Evolutionary conservation across 2,329 filamentous ascomycete species (phyloP), one percentile per base, ranked within the genome.

Genomic region (Dothistroma pini): DNA sequence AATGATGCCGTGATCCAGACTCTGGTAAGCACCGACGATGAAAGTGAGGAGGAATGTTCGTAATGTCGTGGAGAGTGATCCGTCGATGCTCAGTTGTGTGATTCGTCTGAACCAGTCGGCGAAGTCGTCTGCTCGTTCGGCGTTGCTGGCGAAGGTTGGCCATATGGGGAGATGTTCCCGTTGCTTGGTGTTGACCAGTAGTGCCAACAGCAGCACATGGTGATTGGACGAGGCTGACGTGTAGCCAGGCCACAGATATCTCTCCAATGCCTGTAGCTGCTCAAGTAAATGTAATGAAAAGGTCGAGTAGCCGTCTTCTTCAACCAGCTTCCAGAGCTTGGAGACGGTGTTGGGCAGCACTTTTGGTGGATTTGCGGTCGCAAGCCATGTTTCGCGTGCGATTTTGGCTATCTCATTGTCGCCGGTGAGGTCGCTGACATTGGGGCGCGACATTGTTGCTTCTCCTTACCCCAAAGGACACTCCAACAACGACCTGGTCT

Each of bases 211-310:
- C 35, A 97, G 81, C 57, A 97, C 89, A 75, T 99, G 93, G 71
- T 92, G 88, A 75, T 99, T 96, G 34, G 93, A 96, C 4, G 91
- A 86, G 70, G 95, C 87, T 16, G 73, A 66, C 12, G 84, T 87
- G 74, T 96, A 99, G 56, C 89, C 91, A 51, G 95, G 95, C 95
- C 95, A 99, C 31, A 99, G 83, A 73, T 96, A 97, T 72, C 91
- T 89, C 75, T 99, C 95, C 61, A 99, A 78, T 48, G 93, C 86
- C 78, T 97, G 95, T 69, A 97, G 78, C 69, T 92, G 93, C 77
- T 99, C 95, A 58, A 99, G 82, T 29, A 90, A 84, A 66, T 96
- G 80, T 22, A 99, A 82, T 5, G 89, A 89, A 74, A 86, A 89
- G 74, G 89, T 86, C 35, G 85, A 81, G 72, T 97, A 97, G 58